Conservation (phyloP, 2,329 filamentous ascomycete species). For the Aspergillus viridinutans region DNA sequence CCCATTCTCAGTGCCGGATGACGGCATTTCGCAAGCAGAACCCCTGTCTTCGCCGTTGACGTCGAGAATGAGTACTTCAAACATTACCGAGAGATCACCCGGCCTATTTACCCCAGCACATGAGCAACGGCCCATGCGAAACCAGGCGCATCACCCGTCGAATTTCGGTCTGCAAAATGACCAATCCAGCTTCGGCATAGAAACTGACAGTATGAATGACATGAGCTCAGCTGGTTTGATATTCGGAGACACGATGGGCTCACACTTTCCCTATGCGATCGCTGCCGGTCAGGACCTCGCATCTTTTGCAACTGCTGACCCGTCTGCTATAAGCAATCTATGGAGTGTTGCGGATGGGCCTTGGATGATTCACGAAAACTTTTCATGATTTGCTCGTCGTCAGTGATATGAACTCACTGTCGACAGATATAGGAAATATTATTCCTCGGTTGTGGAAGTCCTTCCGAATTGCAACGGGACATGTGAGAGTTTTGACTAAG, state of each 20-base stretch:
- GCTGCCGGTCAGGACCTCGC: not conserved
- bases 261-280: not conserved
- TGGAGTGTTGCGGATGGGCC: slow-evolving; percentile 33
- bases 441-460: not conserved
- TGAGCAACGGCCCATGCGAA: not conserved
- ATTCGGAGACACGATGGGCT: not conserved
- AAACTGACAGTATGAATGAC: not conserved
- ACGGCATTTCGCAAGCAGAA: not conserved
- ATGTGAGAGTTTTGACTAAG: no score
- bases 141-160: not conserved
- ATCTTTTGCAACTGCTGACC: slow-evolving; percentile 5
- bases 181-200: not conserved
- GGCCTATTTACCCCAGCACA: not conserved
- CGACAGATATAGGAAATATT: not conserved
- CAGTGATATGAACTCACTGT: not conserved
- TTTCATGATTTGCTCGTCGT: slow-evolving; percentile 4
- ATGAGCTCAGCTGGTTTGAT: not conserved
- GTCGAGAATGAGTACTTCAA: not conserved
- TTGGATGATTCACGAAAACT: slow-evolving; percentile 29
- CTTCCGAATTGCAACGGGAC: no score
- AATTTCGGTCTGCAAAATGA: not conserved
- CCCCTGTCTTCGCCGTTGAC: not conserved
- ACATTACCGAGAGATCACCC: not conserved
- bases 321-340: slow-evolving; percentile 19
- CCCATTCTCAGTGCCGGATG: not conserved